A percentile compares a stretch with the other conserved stretches of the same genome.
phyloP scores from a whole-genome alignment of 73 alveolate species.

The Blepharisma japonicum region DNA sequence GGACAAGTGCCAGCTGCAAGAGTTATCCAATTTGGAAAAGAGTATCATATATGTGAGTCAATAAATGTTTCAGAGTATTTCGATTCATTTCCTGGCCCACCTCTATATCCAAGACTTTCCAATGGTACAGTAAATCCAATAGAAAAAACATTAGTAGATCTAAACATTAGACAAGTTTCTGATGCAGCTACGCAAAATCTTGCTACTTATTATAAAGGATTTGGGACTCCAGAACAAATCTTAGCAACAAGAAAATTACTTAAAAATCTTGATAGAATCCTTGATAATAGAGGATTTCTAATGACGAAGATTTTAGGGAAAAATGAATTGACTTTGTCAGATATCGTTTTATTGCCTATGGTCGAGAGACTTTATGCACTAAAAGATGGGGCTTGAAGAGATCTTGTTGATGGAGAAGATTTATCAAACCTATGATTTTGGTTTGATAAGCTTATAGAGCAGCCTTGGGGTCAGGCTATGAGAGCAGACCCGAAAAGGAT shows the following conservation, averaged over 20 bases:
- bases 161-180: background rate
- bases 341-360: background rate
- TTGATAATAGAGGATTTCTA: background rate
- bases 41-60: background rate
- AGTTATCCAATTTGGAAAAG: background rate
- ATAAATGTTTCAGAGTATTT: background rate
- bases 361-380: conserved; percentile 11
- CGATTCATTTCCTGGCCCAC: conserved; percentile 23
- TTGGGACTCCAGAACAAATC: background rate
- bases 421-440: background rate
- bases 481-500: background rate
- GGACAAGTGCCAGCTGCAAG: background rate
- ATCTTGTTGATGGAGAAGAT: background rate
- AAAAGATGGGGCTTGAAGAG: background rate
- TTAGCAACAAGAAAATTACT: background rate
- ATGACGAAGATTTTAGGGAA: background rate
- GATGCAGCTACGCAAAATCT: background rate
- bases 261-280: background rate
- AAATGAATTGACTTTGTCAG: conserved; percentile 24
- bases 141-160: background rate
- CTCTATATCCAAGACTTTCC: conserved; percentile 7
- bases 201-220: background rate
- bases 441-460: background rate
- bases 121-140: conserved; percentile 7
- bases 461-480: background rate